A percentile compares a stretch with the other conserved stretches of the same genome.
These are phyloP conservation scores for Penicillium sp. DNA, from an alignment of 2,329 filamentous ascomycete species.

Conservation along the genomic window DNA sequence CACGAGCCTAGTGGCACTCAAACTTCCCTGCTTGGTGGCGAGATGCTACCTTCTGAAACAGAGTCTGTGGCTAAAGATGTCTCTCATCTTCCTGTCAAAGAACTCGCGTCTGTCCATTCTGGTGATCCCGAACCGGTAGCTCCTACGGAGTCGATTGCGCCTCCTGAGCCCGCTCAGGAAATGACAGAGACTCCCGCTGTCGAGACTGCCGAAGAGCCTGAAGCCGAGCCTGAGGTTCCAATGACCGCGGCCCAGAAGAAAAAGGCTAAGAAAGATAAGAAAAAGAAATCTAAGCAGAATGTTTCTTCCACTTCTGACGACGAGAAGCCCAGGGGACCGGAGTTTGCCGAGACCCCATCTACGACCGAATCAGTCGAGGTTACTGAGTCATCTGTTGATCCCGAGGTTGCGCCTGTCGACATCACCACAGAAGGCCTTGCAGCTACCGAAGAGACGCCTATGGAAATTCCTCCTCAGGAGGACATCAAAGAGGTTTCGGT, in stretches of 20 bases:
- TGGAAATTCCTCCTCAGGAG: neutral
- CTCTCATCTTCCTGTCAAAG: constrained; percentile 1
- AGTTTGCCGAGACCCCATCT: constrained; percentile 1
- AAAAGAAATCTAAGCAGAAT: constrained; percentile 22
- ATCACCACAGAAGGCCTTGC: neutral
- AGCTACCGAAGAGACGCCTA: neutral
- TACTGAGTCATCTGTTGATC: neutral
- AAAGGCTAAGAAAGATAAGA: constrained; percentile 40
- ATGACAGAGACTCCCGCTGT: neutral
- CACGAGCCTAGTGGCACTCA: constrained; percentile 8
- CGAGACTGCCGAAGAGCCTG: neutral
- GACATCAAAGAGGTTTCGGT: neutral
- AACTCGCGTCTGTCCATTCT: constrained; percentile 2
- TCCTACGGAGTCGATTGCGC: neutral
- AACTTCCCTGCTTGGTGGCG: constrained; percentile 6
- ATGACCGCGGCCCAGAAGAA: constrained; percentile 27
- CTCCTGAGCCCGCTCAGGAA: neutral
- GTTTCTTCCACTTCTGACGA: constrained; percentile 11
- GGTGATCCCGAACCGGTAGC: neutral
- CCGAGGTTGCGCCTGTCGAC: neutral
- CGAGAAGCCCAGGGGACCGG: constrained; percentile 8
- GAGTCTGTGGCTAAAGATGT: constrained; percentile 4
- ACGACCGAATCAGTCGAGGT: neutral
- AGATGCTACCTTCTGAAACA: constrained; percentile 10
- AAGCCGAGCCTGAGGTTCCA: constrained; percentile 14